Base-by-base conservation (phyloP, 345 rosid species). In the Corchorus capsularis region DNA sequence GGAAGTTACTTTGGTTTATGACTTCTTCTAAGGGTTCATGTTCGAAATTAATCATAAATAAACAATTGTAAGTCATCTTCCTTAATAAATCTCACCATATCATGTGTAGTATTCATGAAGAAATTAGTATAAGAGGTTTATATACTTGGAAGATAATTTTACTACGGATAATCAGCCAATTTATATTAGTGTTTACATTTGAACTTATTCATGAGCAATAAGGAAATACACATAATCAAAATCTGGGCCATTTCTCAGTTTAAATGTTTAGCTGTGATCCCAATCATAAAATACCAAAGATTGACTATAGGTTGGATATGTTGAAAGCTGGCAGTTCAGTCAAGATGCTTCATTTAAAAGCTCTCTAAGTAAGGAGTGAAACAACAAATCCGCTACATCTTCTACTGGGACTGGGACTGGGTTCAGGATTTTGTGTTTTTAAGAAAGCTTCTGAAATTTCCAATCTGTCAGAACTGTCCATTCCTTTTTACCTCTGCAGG, bases 331-430 rank as follows among this genome's bases (percentile, higher is more conserved):
- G 72, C 14, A 68, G 41, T 39, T 68, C 35, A 41, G 5, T 32
- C 32, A 49, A 68, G 16, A 70, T 53, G 34, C 49, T 35, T 70
- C 49, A 70, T 20, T 52, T 70, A 70, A 52, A 54, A 53, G 56
- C 32, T 61, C 41, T 61, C 65, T 13, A 34, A 46, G 52, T 39
- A 39, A 27, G 41, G 27, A 14, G 27, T 49, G 22, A 68, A 68
- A 27, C 22, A 32, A 47, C 11, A 68, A 15, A 49, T 49, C 43
- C 50, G n/a, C 57, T 49, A 49, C 16, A 68, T 49, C 49, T 27
- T 52, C 72, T 49, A 68, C 55, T 68, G 27, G 27, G 27, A 68
- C 55, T 68, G 27, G 27, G 27, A 27, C 27, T 27, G 57, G 71
- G 34, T 68, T 60, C 8, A 27, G 63, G 37, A 27, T 60, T 60